These are phyloP conservation scores for Pisolithus microcarpus DNA, from an alignment of 768 basidiomycete genomes.

Conservation along the genomic window DNA sequence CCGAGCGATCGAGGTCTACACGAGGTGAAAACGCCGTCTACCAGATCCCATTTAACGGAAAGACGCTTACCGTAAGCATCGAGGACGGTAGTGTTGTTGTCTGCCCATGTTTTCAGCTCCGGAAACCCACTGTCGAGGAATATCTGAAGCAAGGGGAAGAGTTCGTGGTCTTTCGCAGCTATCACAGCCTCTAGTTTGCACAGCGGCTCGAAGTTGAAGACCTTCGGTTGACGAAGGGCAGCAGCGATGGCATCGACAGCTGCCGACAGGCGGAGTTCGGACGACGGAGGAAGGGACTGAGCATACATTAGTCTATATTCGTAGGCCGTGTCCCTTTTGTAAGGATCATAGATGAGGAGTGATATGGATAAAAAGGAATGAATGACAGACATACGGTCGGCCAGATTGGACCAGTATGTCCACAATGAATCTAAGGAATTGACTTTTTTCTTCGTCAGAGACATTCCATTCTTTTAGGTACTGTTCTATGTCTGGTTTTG, in stretches of 20 bases:
- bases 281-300: constrained; percentile 50
- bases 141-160: constrained; percentile 69
- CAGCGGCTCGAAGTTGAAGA: constrained; percentile 77
- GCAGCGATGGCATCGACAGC: constrained; percentile 56
- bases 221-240: constrained; percentile 54
- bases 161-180: constrained; percentile 56
- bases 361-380: background rate
- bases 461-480: constrained; percentile 77
- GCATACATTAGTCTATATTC: constrained; percentile 59
- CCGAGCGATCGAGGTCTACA: constrained; percentile 47
- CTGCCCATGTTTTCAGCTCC: constrained; percentile 58
- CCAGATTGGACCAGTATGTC: constrained; percentile 51
- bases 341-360: background rate
- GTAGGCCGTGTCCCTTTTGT: constrained; percentile 49
- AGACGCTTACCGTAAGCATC: constrained; percentile 49
- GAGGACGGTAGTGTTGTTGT: constrained; percentile 41
- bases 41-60: background rate
- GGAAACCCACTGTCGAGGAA: constrained; percentile 59
- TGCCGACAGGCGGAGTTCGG: constrained; percentile 43
- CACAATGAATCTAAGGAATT: constrained; percentile 58
- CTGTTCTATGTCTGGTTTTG: constrained; percentile 56
- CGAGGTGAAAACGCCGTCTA: background rate
- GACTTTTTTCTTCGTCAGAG: constrained; percentile 51
- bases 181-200: constrained; percentile 71
- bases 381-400: constrained; percentile 44